Evolutionary conservation across 192 early-diverging fungal genomes (phyloP), one percentile per base, ranked within the genome.

Genomic region (Rhizophagus prolifer): DNA sequence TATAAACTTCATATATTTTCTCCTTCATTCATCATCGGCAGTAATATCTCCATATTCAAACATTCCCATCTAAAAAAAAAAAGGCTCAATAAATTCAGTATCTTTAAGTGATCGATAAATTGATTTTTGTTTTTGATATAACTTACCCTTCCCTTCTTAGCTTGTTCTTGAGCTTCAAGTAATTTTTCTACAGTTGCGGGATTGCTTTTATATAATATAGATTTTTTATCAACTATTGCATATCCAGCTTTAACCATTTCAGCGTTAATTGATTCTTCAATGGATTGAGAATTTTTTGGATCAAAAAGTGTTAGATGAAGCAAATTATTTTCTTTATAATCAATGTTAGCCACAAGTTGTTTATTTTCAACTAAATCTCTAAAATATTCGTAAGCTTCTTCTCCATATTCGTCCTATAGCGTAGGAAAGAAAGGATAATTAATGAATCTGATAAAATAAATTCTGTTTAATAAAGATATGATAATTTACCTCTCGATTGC

Each of bases 311-410:
- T 93, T 28, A 93, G 74, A 58, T 89, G 86, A 68, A 91, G 72
- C 9, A 89, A 81, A 38, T 80, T 83, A 70, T 80, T 83, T 21
- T 87, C 80, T 16, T 89, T 85, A 34, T 89, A 87, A 81, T 94
- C 93, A 44, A 94, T 84, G 66, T 91, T 91, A 47, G 91, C 93
- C 1, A 94, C 93, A 28, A 94, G 82, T 79, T 88, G 88, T 31
- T 86, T 88, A 64, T 80, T 85, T 69, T 82, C 84, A 16, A 90
- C 87, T 26, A 93, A 74, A 36, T 93, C 91, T 7, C 90, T 87
- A 76, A 97, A 85, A 9, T 85, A 81, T 23, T 92, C 93, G 67
- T 84, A 86, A 8, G 94, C 90, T 23, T 94, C 95, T 16, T 84
- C 60, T 7, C 89, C 93, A 79, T 94, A 97, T 65, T 98, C 97